Base-by-base conservation (phyloP, 2,329 filamentous ascomycete species). In the Bipolaris victoriae region DNA sequence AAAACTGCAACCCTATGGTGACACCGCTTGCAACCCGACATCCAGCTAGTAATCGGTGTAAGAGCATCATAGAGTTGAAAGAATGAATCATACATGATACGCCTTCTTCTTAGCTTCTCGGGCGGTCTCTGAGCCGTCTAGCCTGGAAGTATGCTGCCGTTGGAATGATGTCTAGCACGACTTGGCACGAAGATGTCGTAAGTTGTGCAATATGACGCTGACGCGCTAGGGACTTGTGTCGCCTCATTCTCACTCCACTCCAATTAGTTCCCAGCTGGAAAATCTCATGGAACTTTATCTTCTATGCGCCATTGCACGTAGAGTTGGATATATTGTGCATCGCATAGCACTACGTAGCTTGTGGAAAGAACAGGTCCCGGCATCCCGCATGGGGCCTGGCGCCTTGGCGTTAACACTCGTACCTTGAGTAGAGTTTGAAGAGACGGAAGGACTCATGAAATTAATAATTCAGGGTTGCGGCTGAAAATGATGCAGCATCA, bases 161-260 rank as follows among this genome's bases (percentile, higher is more conserved):
- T 44, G 5, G 22, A 35, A 20, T 22, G 13, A 31, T 35, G 11
- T 43, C 40, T 26, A 15, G 40, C 15, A 22, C 9, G 40, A 10
- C 40, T 43, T 43, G 40, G 40, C 40, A n/a, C 20, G 4, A 26
- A 15, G 13, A 43, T 24, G 40, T 43, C 40, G 20, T 43, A 43
- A 43, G 40, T 43, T 43, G 35, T 36, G 35, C 35, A n/a, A 43
- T 43, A 43, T 43, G 40, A 43, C 40, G 40, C 40, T n/a, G 40
- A 22, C 40, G 20, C 40, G 20, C 22, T 22, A 26, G n/a, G 20
- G 24, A 10, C 40, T n/a, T 26, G 13, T 26, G 40, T 16, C 20
- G 13, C 40, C 31, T 36, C 7, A 16, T 7, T 43, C 20, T 5
- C n/a, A n/a, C 2, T n/a, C n/a, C 3, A 10, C 13, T 9, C 20